A percentile compares a stretch with the other conserved stretches of the same genome.
These are phyloP conservation scores for Colletotrichum tanaceti DNA, from an alignment of 2,329 filamentous ascomycete genomes.

Conservation along the genomic window DNA sequence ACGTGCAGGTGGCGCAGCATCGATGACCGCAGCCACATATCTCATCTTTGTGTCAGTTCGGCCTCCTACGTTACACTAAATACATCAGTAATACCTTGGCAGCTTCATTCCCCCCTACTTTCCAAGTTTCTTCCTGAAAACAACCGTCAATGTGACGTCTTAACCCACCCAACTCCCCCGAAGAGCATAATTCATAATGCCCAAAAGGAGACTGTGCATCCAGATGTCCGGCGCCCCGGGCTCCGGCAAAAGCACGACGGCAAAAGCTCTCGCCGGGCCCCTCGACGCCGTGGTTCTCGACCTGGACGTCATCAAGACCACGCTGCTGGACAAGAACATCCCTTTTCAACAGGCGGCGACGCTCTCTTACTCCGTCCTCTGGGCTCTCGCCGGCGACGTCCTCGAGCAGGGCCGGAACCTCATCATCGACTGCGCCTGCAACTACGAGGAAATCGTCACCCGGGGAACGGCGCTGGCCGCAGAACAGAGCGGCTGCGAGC, in stretches of 20 bases:
- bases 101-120: no score
- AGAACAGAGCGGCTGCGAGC: slow-evolving; percentile 36
- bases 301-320: slow-evolving; percentile 51
- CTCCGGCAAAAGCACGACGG: slow-evolving; percentile 53
- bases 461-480: slow-evolving; percentile 47
- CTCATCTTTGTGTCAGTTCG: no score
- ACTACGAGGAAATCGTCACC: slow-evolving; percentile 48
- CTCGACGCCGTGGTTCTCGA: slow-evolving; percentile 50
- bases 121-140: no score
- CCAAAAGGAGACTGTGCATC: slow-evolving; percentile 7
- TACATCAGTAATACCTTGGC: no score
- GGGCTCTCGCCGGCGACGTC: slow-evolving; percentile 50
- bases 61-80: no score
- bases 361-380: slow-evolving; percentile 50
- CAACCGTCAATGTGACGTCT: no score
- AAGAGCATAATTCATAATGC: no score
- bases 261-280: slow-evolving; percentile 45
- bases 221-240: slow-evolving; percentile 56
- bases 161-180: no score
- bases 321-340: slow-evolving; percentile 46
- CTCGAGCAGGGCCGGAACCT: slow-evolving; percentile 50
- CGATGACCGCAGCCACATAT: no score
- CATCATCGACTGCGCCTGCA: slow-evolving; percentile 54
- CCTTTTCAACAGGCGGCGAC: slow-evolving; percentile 49
- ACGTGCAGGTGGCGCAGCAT: no score